Evolutionary conservation across 1,139 yeast species (phyloP).

Genomic region (Zygoascus hellenicus): DNA sequence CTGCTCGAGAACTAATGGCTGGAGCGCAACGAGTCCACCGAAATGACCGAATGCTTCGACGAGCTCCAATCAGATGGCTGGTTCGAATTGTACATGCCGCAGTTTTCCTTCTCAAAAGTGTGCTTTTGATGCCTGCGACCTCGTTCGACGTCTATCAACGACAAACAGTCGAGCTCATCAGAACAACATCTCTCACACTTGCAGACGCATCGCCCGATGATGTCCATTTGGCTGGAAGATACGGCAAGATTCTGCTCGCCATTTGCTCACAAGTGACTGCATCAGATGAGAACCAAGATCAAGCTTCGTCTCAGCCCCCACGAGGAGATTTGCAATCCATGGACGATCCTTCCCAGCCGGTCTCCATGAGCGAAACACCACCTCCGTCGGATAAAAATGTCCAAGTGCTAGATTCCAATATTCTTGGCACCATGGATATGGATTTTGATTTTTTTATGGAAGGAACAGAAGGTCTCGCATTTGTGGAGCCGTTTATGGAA

Average conservation of each 20-base stretch:
- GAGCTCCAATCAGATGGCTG: slow-evolving; percentile 89
- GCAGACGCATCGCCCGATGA: slow-evolving; percentile 88
- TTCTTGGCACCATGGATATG: slow-evolving; percentile 25
- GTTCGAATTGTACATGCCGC: slow-evolving; percentile 85
- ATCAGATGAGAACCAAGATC: slow-evolving; percentile 7
- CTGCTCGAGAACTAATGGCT: slow-evolving; percentile 75
- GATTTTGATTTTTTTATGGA: slow-evolving; percentile 50
- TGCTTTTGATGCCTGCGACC: slow-evolving; percentile 47
- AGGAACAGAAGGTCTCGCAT: slow-evolving; percentile 67
- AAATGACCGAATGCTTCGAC: slow-evolving; percentile 52
- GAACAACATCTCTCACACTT: slow-evolving; percentile 66
- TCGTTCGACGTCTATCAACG: slow-evolving; percentile 37
- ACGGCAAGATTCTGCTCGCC: slow-evolving; percentile 74
- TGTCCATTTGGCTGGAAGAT: slow-evolving; percentile 72
- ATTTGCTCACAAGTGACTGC: slow-evolving; percentile 61
- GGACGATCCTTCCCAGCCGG: not conserved
- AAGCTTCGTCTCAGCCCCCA: slow-evolving; percentile 1
- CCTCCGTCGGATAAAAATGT: slow-evolving; percentile 1
- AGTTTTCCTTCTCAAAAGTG: slow-evolving; percentile 79
- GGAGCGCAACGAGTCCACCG: slow-evolving; percentile 66
- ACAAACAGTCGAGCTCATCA: slow-evolving; percentile 63
- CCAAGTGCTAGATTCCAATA: slow-evolving; percentile 8
- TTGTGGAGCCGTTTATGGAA: slow-evolving; percentile 86
- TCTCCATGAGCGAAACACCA: not conserved
- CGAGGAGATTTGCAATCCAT: not conserved